These are phyloP conservation scores for Cyphellophora attinorum DNA, from an alignment of 2,329 filamentous ascomycete genomes.

Conservation along the genomic window DNA sequence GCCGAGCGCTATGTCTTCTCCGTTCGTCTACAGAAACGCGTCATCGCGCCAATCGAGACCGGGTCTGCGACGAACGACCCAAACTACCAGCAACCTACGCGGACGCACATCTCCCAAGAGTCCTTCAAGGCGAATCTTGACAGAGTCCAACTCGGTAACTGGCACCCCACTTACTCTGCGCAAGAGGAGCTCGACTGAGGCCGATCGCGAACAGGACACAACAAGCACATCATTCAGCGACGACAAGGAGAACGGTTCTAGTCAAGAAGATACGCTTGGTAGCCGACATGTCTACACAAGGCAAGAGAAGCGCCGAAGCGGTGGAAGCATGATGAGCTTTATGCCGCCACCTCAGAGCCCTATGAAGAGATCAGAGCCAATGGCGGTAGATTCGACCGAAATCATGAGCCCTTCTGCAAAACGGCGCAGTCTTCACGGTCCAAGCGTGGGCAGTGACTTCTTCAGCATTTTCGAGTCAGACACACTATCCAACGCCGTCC, in stretches of 20 bases:
- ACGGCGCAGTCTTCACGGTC: slow-evolving; percentile 74
- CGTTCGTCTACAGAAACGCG: slow-evolving; percentile 55
- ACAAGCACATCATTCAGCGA: slow-evolving; percentile 23
- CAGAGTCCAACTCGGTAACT: slow-evolving; percentile 59
- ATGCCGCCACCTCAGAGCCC: slow-evolving; percentile 59
- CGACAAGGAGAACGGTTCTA: slow-evolving; percentile 17
- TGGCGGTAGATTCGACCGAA: slow-evolving; percentile 72
- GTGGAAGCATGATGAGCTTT: slow-evolving; percentile 38
- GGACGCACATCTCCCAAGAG: slow-evolving; percentile 67
- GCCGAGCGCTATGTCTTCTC: slow-evolving; percentile 35
- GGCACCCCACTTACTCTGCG: slow-evolving; percentile 47
- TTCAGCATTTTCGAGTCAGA: slow-evolving; percentile 66
- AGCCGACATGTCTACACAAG: slow-evolving; percentile 31
- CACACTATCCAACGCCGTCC: slow-evolving; percentile 20
- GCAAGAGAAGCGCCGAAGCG: slow-evolving; percentile 40
- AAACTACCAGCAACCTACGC: slow-evolving; percentile 35
- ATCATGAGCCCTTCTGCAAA: slow-evolving; percentile 83
- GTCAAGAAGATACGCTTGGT: slow-evolving; percentile 11
- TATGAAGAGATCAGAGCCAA: slow-evolving; percentile 76
- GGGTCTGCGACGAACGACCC: slow-evolving; percentile 29
- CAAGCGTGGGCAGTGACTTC: slow-evolving; percentile 43
- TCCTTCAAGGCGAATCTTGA: slow-evolving; percentile 69
- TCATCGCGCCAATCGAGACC: slow-evolving; percentile 51
- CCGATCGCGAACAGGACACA: slow-evolving; percentile 37
- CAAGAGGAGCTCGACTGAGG: slow-evolving; percentile 29